phyloP scores from a whole-genome alignment of 192 early-diverging fungal species.

The Coemansia sp. region DNA sequence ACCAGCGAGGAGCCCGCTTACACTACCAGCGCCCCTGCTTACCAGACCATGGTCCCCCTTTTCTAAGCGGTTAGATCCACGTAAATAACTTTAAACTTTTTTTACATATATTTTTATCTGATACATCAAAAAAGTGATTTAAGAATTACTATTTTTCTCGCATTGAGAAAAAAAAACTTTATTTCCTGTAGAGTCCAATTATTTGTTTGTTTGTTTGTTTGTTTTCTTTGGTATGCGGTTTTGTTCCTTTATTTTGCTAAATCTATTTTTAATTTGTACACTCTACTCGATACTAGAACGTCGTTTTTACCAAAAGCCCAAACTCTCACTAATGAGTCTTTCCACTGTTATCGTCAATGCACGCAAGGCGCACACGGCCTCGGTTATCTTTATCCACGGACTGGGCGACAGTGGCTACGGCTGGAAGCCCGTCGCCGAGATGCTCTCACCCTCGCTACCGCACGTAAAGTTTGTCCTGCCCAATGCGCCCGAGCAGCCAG shows the following conservation, averaged over 20 bases:
- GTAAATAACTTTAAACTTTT: background rate
- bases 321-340: slow-evolving; percentile 34
- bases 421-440: slow-evolving; percentile 48
- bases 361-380: slow-evolving; percentile 65
- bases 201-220: background rate
- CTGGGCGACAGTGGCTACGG: slow-evolving; percentile 70
- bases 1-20: slow-evolving; percentile 17
- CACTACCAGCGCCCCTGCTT: slow-evolving; percentile 16
- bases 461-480: slow-evolving; percentile 92
- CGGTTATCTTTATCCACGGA: slow-evolving; percentile 81
- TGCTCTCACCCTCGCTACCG: slow-evolving; percentile 55
- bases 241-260: background rate
- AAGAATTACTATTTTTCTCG: too few species aligned
- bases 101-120: background rate
- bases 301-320: background rate
- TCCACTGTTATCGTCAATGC: slow-evolving; percentile 53
- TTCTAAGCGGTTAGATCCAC: slow-evolving; percentile 23
- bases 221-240: background rate
- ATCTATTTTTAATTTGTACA: background rate
- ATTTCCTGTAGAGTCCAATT: background rate
- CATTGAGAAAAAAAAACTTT: background rate
- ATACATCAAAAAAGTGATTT: too few species aligned
- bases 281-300: background rate
- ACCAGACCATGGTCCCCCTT: slow-evolving; percentile 27
- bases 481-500: slow-evolving; percentile 68